These are phyloP conservation scores for Pouteria glomerata DNA, from an alignment of 148 eudicot species.

Conservation along the genomic window DNA sequence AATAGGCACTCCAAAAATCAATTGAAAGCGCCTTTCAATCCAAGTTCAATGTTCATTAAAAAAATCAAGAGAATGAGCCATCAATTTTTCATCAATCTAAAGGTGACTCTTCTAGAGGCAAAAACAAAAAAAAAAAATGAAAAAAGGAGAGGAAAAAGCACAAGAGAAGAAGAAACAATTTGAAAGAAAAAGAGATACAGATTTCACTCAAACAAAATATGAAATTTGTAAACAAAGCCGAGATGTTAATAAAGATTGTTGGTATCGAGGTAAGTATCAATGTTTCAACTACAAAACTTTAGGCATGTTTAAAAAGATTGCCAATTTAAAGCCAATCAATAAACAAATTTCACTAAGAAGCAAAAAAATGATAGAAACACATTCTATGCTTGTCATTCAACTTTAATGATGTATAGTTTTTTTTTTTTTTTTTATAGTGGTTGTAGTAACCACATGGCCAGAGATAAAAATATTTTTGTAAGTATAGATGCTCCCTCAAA, in stretches of 20 bases:
- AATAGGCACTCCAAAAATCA: neutral
- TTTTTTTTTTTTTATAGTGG: conserved; percentile 5
- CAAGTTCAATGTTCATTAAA: neutral
- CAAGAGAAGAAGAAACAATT: neutral
- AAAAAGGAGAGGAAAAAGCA: neutral
- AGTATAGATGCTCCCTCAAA: conserved; percentile 5
- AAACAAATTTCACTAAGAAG: conserved; percentile 1
- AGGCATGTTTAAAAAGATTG: conserved; percentile 7
- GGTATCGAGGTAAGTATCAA: conserved; percentile 9
- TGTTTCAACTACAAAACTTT: conserved; percentile 5
- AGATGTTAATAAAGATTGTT: conserved; percentile 7
- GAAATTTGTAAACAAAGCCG: neutral
- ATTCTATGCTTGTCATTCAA: neutral
- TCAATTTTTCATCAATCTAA: neutral
- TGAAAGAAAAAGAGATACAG: neutral
- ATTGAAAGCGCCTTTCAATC: conserved; percentile 9
- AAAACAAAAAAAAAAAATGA: neutral
- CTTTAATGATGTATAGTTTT: neutral
- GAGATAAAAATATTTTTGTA: conserved; percentile 3
- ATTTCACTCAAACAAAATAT: neutral
- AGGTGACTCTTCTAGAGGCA: neutral
- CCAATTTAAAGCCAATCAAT: neutral
- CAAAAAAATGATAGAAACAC: neutral
- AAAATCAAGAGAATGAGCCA: neutral
- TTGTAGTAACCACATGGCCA: conserved; percentile 20